Evolutionary conservation across 139 green algal species (phyloP).

Genomic region (Nannochloris sp.): DNA sequence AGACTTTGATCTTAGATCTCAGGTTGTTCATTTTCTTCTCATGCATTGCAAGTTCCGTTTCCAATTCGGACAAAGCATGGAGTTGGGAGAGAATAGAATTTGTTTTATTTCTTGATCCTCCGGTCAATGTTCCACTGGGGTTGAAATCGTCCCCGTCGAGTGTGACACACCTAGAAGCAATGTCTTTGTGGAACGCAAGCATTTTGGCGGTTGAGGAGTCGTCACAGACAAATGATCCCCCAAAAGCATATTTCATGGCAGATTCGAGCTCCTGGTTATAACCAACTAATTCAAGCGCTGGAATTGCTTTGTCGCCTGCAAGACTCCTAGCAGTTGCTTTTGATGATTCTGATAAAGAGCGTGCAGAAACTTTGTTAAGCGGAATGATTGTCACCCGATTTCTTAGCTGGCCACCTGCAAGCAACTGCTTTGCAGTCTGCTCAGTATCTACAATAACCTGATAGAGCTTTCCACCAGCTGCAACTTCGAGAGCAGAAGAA

Average conservation of each 20-base stretch:
- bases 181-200: constrained; percentile 81
- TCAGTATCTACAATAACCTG: constrained; percentile 76
- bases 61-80: constrained; percentile 49
- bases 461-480: constrained; percentile 85
- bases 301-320: constrained; percentile 29
- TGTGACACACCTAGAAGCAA: constrained; percentile 81
- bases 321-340: constrained; percentile 8
- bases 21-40: constrained; percentile 20
- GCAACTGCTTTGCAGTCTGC: constrained; percentile 78
- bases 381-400: constrained; percentile 94
- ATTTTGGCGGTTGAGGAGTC: constrained; percentile 79
- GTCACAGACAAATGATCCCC: constrained; percentile 86
- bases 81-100: constrained; percentile 34
- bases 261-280: constrained; percentile 47
- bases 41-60: constrained; percentile 38
- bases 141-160: constrained; percentile 97
- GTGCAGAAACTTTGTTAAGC: constrained; percentile 78
- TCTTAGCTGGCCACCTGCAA: constrained; percentile 69
- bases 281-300: constrained; percentile 79
- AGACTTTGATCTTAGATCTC: constrained; percentile 27
- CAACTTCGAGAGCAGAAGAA: constrained; percentile 87
- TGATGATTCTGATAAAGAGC: not conserved
- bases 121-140: constrained; percentile 70
- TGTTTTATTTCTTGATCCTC: constrained; percentile 57
- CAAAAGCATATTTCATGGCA: constrained; percentile 94